Evolutionary conservation across 768 basidiomycete genomes (phyloP), one percentile per base, ranked within the genome.

Genomic region (Boletus pseudopeckii): DNA sequence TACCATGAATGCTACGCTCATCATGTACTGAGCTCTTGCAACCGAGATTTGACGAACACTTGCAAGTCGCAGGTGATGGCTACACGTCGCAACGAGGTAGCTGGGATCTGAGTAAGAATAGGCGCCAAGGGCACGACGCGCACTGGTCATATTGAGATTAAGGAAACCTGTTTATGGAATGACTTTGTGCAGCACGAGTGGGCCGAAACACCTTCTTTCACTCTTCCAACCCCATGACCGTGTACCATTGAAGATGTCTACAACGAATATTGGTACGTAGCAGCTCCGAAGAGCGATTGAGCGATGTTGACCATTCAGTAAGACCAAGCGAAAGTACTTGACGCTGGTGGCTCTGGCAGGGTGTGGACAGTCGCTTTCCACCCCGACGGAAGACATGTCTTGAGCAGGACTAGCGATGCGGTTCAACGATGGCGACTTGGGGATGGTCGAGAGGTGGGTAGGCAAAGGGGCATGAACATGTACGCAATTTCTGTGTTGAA

Each of bases 1-100:
- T 1, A 26, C 24, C 6, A 8, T 28, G 8, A 84, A 84, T 4
- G 80, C 1, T 9, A 28, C 28, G 2, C 28, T 9, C 28, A 9
- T 28, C 7, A 3, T 28, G 8, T 2, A 9, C 8, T 28, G 28
- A 9, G 8, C 28, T 8, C 28, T 9, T 28, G 28, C 8, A 28
- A 8, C 28, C 28, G 28, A 28, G 9, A 28, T 28, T 9, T 28
- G 28, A 28, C 28, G 7, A 28, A 28, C 9, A 28, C 28, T 28
- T 1, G 73, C 36, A 28, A 26, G 24, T 5, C 24, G 24, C 24
- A 26, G 24, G 24, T 1, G 24, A 6, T 24, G 24, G 24, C 24
- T 26, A 26, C 24, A 26, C 24, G 6, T 32, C 2, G 10, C 30
- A 32, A 11, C 10, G 10, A 32, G n/a, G n/a, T n/a, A 0, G 30